Percentiles rank a stretch among this genome's conserved stretches.
phyloP scores from a whole-genome alignment of 139 green algal species.

The Chlamydomonas schloesseri region DNA sequence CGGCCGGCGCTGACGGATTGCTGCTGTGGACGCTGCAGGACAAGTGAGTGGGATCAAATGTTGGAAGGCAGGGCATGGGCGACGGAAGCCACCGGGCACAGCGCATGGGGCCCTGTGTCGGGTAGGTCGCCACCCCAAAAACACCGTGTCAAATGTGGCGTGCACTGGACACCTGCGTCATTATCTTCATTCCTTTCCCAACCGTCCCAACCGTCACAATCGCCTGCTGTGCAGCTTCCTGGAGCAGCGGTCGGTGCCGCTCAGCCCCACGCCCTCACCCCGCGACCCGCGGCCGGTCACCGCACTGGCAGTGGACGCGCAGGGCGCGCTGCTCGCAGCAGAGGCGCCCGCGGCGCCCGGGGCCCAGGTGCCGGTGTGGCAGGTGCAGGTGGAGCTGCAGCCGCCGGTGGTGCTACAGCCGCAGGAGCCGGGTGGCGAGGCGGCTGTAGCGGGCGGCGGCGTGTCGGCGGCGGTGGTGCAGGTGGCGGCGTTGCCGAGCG shows the following conservation, averaged over 20 bases:
- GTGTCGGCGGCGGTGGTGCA: constrained; percentile 24
- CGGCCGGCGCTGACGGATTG: constrained; percentile 54
- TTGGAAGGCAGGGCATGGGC: no score
- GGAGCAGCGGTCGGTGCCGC: constrained; percentile 43
- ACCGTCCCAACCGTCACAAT: no score
- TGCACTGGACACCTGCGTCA: no score
- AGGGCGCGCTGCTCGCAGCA: constrained; percentile 44
- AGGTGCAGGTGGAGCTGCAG: constrained; percentile 20
- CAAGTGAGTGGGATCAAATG: no score
- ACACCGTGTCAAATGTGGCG: no score
- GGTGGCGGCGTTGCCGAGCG: constrained; percentile 31
- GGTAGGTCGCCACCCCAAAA: no score
- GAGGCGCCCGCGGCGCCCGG: not conserved
- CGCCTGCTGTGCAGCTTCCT: no score
- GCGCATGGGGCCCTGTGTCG: no score
- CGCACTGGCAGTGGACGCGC: constrained; percentile 35
- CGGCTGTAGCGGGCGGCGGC: not conserved
- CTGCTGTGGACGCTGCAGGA: constrained; percentile 67
- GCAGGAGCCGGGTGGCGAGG: no score
- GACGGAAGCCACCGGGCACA: no score
- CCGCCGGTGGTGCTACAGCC: no score
- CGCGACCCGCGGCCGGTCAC: not conserved
- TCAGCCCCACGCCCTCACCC: not conserved
- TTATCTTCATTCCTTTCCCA: no score
- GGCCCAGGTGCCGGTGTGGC: constrained; percentile 28